Base-by-base conservation (phyloP, 129 eudicot genomes). In the Flaveria ramosissima region DNA sequence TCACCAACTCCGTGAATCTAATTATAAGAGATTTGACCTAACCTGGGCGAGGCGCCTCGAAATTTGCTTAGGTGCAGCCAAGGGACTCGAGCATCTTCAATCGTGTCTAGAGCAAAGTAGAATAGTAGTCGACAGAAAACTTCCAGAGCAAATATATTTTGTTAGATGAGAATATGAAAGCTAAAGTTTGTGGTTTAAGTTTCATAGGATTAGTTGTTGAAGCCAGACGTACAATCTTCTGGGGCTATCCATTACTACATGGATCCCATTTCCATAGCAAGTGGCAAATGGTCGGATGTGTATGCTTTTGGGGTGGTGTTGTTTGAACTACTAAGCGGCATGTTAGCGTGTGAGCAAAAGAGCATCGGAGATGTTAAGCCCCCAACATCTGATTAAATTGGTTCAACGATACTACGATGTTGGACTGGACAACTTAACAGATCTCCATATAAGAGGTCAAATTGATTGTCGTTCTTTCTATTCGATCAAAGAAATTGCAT, bases 241-340 rank as follows among this genome's bases (percentile, higher is more conserved):
- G 3, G 48, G 48, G 48, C 48, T 45, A 8, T 14, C 14, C 13
- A 11, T 45, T 13, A 16, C 7, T 55, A 55, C 23, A 8, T 55
- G 61, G 73, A 68, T 13, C 73, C 73, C 5, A 14, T 69, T 46
- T 69, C 42, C 41, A 4, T 2, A 1, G 13, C 46, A 69, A 69
- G 59, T 46, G 20, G 56, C 24, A 2, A 11, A 55, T 6, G 7
- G 24, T 6, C 61, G 1, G 73, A 69, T 19, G 57, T 23, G 42
- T 69, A 69, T 23, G 1, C 73, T 6, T 69, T 69, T 46, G 59
- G 73, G 5, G 73, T 69, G 57, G 73, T 69, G 13, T 13, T 69
- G 3, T 69, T 69, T 46, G 59, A 69, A 23, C 4, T 69, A 30
- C 12, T 69, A 42, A 52, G 76, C 53, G 76, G 76, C 47, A 70